Conservation (phyloP, 805 yeast genomes). For the Nematodospora valgi region DNA sequence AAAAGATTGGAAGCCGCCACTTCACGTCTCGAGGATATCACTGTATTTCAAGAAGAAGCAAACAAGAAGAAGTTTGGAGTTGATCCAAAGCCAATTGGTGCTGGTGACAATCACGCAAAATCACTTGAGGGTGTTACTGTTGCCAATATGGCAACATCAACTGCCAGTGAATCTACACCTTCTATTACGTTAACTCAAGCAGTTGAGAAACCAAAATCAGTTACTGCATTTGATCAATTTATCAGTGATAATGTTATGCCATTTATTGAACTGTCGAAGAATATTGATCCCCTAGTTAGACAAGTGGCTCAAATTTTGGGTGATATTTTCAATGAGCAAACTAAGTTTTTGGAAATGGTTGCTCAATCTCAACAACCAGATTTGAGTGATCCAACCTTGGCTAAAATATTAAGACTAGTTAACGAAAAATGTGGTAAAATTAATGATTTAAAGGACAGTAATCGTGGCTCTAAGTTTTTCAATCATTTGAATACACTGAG, state of each 20-base stretch:
- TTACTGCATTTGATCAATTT: slow-evolving; percentile 53
- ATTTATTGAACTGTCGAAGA: slow-evolving; percentile 50
- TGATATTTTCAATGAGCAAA: slow-evolving; percentile 57
- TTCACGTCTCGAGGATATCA: slow-evolving; percentile 85
- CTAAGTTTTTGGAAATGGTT: slow-evolving; percentile 57
- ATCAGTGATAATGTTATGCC: slow-evolving; percentile 55
- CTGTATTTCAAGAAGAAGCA: slow-evolving; percentile 68
- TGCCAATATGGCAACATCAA: slow-evolving; percentile 7
- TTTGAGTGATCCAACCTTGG: slow-evolving; percentile 48
- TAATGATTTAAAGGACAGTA: slow-evolving; percentile 65
- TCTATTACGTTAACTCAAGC: slow-evolving; percentile 8
- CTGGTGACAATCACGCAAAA: not conserved
- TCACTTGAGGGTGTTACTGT: slow-evolving; percentile 1
- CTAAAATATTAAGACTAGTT: slow-evolving; percentile 63
- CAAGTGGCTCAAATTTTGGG: slow-evolving; percentile 50
- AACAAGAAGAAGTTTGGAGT: slow-evolving; percentile 2
- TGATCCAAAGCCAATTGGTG: slow-evolving; percentile 2
- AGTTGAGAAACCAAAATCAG: slow-evolving; percentile 38
- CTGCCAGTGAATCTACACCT: slow-evolving; percentile 12
- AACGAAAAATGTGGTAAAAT: slow-evolving; percentile 57
- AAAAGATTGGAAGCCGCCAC: slow-evolving; percentile 87
- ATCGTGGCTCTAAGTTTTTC: slow-evolving; percentile 61
- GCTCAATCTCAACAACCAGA: slow-evolving; percentile 64
- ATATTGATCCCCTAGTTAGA: slow-evolving; percentile 55
- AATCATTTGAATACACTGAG: slow-evolving; percentile 79